These are phyloP conservation scores for Candida anglica DNA, from an alignment of 805 yeast genomes.

Conservation along the genomic window DNA sequence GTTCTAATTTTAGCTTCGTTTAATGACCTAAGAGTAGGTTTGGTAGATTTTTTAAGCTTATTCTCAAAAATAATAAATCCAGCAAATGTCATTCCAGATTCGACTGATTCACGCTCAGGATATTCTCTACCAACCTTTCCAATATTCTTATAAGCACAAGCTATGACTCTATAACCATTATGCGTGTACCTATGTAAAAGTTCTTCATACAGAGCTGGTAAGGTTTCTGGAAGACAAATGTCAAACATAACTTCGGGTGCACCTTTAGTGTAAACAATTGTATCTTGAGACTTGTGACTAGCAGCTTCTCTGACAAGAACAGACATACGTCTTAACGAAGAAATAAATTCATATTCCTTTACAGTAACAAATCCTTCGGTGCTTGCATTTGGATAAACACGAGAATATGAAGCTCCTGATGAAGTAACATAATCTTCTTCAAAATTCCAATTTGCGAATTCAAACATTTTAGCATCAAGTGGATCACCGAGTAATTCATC, in stretches of 20 bases:
- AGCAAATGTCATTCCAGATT: constrained; percentile 62
- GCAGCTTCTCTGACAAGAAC: constrained; percentile 53
- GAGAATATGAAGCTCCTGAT: constrained; percentile 8
- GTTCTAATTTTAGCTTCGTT: constrained; percentile 72
- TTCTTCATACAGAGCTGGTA: constrained; percentile 75
- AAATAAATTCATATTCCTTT: constrained; percentile 74
- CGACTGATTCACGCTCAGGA: constrained; percentile 57
- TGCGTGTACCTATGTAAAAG: constrained; percentile 83
- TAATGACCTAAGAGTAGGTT: constrained; percentile 54
- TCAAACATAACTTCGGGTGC: constrained; percentile 92
- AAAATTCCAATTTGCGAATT: constrained; percentile 75
- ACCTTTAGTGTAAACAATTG: constrained; percentile 68
- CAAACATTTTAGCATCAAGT: constrained; percentile 88
- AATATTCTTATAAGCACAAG: constrained; percentile 71
- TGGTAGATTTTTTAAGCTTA: constrained; percentile 71
- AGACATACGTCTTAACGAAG: constrained; percentile 86
- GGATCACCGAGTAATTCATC: constrained; percentile 90
- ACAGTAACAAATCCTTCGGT: constrained; percentile 28
- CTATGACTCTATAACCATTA: constrained; percentile 91
- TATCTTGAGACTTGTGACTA: constrained; percentile 8
- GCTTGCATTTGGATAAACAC: constrained; percentile 10
- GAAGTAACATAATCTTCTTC: constrained; percentile 58
- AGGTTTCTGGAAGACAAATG: constrained; percentile 64
- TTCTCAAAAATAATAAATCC: constrained; percentile 95
- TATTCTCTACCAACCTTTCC: not conserved